Conservation (phyloP, 306 rosid genomes). For the Cyamopsis tetragonoloba region DNA sequence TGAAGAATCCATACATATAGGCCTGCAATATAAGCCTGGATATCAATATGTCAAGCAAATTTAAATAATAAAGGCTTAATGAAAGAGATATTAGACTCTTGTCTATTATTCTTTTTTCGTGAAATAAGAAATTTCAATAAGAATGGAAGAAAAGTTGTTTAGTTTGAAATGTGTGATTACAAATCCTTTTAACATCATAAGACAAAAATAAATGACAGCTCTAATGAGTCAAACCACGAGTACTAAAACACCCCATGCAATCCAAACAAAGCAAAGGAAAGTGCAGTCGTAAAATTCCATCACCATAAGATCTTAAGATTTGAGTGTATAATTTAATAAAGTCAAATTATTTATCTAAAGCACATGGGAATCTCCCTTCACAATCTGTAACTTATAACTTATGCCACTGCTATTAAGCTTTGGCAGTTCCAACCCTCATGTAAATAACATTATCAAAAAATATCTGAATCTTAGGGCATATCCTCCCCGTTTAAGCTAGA, state of each 20-base stretch:
- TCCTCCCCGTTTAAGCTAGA: background rate
- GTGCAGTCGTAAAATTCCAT: too few relatives aligned
- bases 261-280: too few relatives aligned
- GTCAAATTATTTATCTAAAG: too few relatives aligned
- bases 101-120: background rate
- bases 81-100: background rate
- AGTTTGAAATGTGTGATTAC: background rate
- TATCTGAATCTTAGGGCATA: background rate
- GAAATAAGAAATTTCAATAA: background rate
- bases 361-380: too few relatives aligned
- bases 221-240: background rate
- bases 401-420: background rate
- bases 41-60: conserved; percentile 8
- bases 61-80: conserved; percentile 1
- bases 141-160: background rate
- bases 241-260: background rate
- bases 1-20: conserved; percentile 97
- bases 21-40: conserved; percentile 85
- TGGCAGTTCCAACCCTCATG: background rate
- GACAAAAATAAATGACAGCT: background rate
- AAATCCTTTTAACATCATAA: background rate
- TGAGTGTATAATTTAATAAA: too few relatives aligned
- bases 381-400: too few relatives aligned
- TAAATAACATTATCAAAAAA: background rate
- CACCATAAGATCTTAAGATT: too few relatives aligned